Conservation (phyloP, 139 green algal species). For the Chlorella sp. region DNA sequence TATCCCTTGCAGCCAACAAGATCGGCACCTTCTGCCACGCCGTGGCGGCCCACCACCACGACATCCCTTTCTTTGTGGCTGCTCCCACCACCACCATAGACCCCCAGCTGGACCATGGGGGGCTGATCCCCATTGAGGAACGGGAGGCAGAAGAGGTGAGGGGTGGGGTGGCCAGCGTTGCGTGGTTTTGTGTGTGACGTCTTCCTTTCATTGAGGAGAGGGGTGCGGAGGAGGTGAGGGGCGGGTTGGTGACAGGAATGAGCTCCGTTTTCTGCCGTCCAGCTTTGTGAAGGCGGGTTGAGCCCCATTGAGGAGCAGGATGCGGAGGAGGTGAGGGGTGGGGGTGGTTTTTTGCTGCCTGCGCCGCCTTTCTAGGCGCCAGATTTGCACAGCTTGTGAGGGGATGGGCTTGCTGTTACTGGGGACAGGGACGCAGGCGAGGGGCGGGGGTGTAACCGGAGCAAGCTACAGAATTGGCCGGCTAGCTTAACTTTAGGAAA, state of each 20-base stretch:
- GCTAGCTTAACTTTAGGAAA: too few relatives aligned
- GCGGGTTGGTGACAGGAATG: too few relatives aligned
- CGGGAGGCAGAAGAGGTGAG: conserved; percentile 70
- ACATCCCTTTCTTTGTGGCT: conserved; percentile 95
- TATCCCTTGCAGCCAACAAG: conserved; percentile 85
- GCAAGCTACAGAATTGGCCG: too few relatives aligned
- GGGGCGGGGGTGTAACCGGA: too few relatives aligned
- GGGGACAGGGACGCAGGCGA: too few relatives aligned
- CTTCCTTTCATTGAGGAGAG: conserved; percentile 97
- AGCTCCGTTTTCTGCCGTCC: too few relatives aligned
- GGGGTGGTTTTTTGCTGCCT: background rate
- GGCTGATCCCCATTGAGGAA: conserved; percentile 93
- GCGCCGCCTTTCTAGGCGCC: too few relatives aligned
- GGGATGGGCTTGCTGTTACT: too few relatives aligned
- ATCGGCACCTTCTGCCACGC: conserved; percentile 91
- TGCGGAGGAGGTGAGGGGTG: conserved; percentile 62
- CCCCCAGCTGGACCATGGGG: conserved; percentile 63
- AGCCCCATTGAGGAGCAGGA: conserved; percentile 94
- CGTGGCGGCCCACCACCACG: conserved; percentile 68
- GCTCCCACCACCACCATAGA: conserved; percentile 94
- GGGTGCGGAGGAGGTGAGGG: conserved; percentile 63
- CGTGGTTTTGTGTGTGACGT: background rate
- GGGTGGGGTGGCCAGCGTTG: background rate
- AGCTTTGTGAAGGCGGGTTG: background rate
- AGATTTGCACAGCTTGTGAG: too few relatives aligned